Conservation (phyloP, 2,329 filamentous ascomycete genomes). For the Magnaporthiopsis rhizophila region DNA sequence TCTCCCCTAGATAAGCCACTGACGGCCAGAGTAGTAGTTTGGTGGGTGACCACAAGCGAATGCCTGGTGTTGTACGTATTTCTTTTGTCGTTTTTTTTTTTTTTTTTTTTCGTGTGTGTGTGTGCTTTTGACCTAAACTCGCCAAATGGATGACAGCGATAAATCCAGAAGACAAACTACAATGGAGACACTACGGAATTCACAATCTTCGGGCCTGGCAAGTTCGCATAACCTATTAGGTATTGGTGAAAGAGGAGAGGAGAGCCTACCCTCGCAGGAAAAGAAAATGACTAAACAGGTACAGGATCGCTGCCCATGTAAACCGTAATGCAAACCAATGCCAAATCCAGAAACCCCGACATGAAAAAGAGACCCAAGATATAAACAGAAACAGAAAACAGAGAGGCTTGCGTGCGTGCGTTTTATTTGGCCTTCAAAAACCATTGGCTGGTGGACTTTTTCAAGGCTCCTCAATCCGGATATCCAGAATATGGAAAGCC, state of each 20-base stretch:
- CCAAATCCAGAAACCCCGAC: background rate
- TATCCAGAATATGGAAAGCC: too few relatives aligned
- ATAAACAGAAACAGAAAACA: background rate
- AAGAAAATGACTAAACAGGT: background rate
- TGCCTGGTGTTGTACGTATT: conserved; percentile 1
- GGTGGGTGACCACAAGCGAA: conserved; percentile 1
- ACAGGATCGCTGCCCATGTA: background rate
- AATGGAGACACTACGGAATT: background rate
- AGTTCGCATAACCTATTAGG: background rate
- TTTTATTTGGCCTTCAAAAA: background rate
- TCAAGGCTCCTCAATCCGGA: background rate
- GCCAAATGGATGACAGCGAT: too few relatives aligned
- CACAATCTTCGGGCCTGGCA: background rate
- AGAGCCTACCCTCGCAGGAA: background rate
- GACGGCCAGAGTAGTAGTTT: background rate
- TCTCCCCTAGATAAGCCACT: conserved; percentile 5
- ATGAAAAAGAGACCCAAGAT: background rate
- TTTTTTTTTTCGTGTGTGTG: too few relatives aligned
- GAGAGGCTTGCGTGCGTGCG: background rate
- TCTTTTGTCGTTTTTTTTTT: background rate
- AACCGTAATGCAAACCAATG: conserved; percentile 4
- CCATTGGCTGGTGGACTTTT: background rate
- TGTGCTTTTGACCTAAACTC: background rate
- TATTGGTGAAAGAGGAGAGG: background rate
- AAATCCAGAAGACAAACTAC: too few relatives aligned